Percentiles rank a stretch among this genome's conserved stretches.
Evolutionary conservation across 2,329 filamentous ascomycete species (phyloP).

Genomic region (Fusarium drepaniforme): DNA sequence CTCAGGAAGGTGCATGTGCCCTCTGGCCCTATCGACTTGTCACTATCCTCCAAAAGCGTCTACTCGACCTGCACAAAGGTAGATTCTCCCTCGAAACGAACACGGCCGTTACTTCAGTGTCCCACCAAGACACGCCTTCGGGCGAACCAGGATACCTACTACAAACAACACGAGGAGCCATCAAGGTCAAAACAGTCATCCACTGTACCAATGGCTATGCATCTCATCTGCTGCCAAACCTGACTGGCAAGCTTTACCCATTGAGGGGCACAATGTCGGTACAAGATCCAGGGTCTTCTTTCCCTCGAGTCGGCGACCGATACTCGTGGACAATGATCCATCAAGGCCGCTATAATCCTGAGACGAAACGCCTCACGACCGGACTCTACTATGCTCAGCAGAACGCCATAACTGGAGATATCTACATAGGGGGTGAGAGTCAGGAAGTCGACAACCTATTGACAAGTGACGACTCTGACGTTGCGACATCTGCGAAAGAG

Average conservation of each 20-base stretch:
- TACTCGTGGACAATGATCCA: slow-evolving; percentile 61
- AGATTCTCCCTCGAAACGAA: slow-evolving; percentile 51
- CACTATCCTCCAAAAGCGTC: slow-evolving; percentile 53
- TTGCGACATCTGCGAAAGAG: slow-evolving; percentile 49
- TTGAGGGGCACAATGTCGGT: slow-evolving; percentile 60
- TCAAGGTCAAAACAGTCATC: slow-evolving; percentile 61
- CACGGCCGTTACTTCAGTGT: slow-evolving; percentile 46
- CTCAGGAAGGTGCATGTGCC: slow-evolving; percentile 56
- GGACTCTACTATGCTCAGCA: slow-evolving; percentile 41
- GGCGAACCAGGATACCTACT: slow-evolving; percentile 51
- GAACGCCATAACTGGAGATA: slow-evolving; percentile 49
- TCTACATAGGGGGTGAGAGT: slow-evolving; percentile 66
- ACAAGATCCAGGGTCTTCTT: slow-evolving; percentile 52
- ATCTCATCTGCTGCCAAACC: slow-evolving; percentile 60
- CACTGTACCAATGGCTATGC: slow-evolving; percentile 68
- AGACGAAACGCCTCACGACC: slow-evolving; percentile 53
- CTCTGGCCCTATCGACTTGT: slow-evolving; percentile 63
- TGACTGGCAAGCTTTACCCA: slow-evolving; percentile 57
- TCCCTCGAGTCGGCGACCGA: slow-evolving; percentile 41
- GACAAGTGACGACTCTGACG: slow-evolving; percentile 55
- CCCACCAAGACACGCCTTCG: slow-evolving; percentile 38
- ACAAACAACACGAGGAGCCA: slow-evolving; percentile 57
- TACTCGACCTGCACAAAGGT: slow-evolving; percentile 41
- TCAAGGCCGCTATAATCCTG: slow-evolving; percentile 57
- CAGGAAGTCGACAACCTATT: slow-evolving; percentile 54